Evolutionary conservation across 2,329 filamentous ascomycete genomes (phyloP).

Genomic region (Colletotrichum tropicale): DNA sequence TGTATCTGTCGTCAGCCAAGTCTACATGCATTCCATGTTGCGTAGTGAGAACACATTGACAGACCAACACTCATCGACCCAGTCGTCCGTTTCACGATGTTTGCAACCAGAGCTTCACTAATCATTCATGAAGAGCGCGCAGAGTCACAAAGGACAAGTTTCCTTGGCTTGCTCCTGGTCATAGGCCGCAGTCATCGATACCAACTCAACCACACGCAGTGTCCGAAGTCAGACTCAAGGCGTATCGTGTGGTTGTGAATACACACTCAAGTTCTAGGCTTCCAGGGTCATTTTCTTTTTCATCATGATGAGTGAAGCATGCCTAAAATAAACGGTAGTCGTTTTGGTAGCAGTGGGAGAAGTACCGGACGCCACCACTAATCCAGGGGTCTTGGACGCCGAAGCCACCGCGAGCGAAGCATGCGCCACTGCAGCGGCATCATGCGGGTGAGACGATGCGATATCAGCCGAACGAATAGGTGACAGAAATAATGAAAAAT

Average conservation of each 20-base stretch:
- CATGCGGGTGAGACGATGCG: background rate
- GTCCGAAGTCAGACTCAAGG: background rate
- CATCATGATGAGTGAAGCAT: rapidly evolving
- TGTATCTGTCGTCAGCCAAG: background rate
- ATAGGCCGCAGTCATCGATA: background rate
- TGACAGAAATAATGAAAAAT: background rate
- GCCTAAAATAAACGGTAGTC: background rate
- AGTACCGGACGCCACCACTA: background rate
- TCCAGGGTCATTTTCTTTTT: background rate
- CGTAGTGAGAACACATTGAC: background rate
- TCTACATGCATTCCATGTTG: background rate
- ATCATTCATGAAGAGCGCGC: background rate
- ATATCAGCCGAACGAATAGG: background rate
- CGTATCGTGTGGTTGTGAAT: background rate
- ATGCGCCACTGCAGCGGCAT: background rate
- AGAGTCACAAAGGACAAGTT: background rate
- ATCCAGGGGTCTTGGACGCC: background rate
- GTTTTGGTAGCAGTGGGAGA: background rate
- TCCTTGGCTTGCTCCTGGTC: background rate
- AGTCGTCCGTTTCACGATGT: background rate
- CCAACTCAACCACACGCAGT: background rate
- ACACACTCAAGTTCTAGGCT: background rate
- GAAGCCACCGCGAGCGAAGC: background rate
- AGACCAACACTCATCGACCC: background rate
- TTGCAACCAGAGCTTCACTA: background rate